phyloP scores from a whole-genome alignment of 129 eudicot genomes.

The Cynara cardunculus region DNA sequence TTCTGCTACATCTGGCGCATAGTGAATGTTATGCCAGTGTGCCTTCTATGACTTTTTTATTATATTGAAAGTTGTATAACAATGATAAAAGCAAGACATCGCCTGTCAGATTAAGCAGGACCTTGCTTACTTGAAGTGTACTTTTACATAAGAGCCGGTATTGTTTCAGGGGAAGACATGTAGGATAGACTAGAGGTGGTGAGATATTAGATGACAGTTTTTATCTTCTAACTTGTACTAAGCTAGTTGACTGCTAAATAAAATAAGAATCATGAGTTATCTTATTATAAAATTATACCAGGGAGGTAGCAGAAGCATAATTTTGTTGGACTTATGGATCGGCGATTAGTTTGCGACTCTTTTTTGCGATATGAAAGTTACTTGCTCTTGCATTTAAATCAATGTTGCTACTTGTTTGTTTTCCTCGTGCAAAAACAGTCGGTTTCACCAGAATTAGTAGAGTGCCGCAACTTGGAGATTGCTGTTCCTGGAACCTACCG shows the following conservation, averaged over 20 bases:
- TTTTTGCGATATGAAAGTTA: neutral
- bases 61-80: too few relatives aligned
- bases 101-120: too few relatives aligned
- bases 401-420: slow-evolving; percentile 7
- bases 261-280: neutral
- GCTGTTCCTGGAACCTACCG: slow-evolving; percentile 98
- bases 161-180: too few relatives aligned
- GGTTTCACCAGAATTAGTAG: slow-evolving; percentile 85
- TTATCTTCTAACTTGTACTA: neutral
- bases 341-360: neutral
- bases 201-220: neutral
- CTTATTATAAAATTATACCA: neutral
- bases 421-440: slow-evolving; percentile 49
- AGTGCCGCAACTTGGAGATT: slow-evolving; percentile 81
- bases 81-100: too few relatives aligned
- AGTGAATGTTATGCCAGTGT: too few relatives aligned
- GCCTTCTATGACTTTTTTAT: too few relatives aligned
- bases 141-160: too few relatives aligned
- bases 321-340: neutral
- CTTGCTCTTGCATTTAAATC: slow-evolving; percentile 14
- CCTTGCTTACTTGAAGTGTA: too few relatives aligned
- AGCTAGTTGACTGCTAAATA: neutral
- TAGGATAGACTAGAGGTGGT: too few relatives aligned
- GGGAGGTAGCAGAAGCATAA: neutral
- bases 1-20: too few relatives aligned